Evolutionary conservation across 345 rosid genomes (phyloP), one percentile per base, ranked within the genome.

Genomic region (Cochlearia excelsa): DNA sequence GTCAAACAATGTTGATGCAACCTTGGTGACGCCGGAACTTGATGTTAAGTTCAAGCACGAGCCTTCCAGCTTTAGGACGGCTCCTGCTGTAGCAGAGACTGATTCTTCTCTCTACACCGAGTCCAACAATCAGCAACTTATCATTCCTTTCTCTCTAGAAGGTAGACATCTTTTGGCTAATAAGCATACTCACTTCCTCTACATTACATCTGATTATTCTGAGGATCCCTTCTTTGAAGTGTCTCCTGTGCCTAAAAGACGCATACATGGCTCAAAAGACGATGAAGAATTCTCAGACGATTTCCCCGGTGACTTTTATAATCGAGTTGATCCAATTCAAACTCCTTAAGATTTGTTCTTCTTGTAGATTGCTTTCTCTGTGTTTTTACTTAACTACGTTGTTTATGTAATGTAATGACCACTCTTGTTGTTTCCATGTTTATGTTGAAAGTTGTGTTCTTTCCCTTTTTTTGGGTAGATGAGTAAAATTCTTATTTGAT

Each of bases 261-360:
- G 63, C 57, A 65, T 71, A 46, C 4, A 33, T 33, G 81, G 23
- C 23, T 16, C 23, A 16, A 16, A 63, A n/a, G 71, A 57, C 0
- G 70, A 78, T 2, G 88, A 82, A 30, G 51, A 73, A 7, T 82
- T 88, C 77, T 82, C 82, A 4, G 91, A 91, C 26, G 93, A 88
- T 71, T 81, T 91, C 46, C 96, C 98, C 0, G 49, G 81, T 0
- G 92, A 84, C 64, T 73, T 88, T 77, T 81, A 83, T 33, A 95
- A 88, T 75, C 80, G 79, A 3, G 81, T 80, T 26, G 85, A 81
- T 42, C 76, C 73, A 1, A 76, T 78, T 64, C 81, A 71, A 1
- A 78, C 79, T 70, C 85, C 96, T 30, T 84, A 28, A 5, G 5
- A 2, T 33, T 29, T 71, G 28, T 61, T 29, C 6, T 39, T 33